These are phyloP conservation scores for Calcarisporium arbuscula DNA, from an alignment of 2,329 filamentous ascomycete species.

Conservation along the genomic window DNA sequence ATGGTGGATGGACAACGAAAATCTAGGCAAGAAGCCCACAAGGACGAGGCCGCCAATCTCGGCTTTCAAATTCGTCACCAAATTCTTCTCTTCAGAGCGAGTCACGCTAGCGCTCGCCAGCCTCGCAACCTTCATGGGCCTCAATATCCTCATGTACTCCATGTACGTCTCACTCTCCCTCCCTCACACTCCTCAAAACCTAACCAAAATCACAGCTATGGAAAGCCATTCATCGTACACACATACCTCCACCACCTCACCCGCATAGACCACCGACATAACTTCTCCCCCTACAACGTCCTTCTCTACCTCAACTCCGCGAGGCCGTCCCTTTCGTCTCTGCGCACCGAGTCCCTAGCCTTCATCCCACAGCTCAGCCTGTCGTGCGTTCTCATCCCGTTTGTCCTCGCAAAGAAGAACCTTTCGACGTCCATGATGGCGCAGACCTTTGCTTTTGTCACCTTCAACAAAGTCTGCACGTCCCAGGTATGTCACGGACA, in stretches of 20 bases:
- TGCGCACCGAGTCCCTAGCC: slow-evolving; percentile 68
- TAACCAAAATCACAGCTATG: slow-evolving; percentile 52
- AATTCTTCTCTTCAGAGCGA: slow-evolving; percentile 49
- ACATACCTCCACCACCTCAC: slow-evolving; percentile 91
- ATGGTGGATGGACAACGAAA: slow-evolving; percentile 68
- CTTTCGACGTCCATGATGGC: slow-evolving; percentile 81
- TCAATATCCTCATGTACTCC: slow-evolving; percentile 76
- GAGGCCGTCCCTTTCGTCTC: slow-evolving; percentile 30
- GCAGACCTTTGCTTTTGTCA: slow-evolving; percentile 94
- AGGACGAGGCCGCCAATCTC: slow-evolving; percentile 11
- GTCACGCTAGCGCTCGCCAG: slow-evolving; percentile 57
- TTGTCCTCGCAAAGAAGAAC: slow-evolving; percentile 73
- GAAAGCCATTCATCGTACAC: slow-evolving; percentile 73
- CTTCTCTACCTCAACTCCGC: slow-evolving; percentile 83
- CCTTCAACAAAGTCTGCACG: slow-evolving; percentile 98
- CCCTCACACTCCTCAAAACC: neutral
- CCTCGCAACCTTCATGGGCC: slow-evolving; percentile 61
- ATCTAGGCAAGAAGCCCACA: slow-evolving; percentile 21
- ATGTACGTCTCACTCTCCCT: slow-evolving; percentile 42
- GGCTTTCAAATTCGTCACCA: slow-evolving; percentile 15
- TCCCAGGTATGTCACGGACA: slow-evolving; percentile 63
- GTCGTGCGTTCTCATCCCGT: slow-evolving; percentile 67
- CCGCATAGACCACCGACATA: slow-evolving; percentile 92
- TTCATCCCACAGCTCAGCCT: slow-evolving; percentile 85
- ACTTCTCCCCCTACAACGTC: slow-evolving; percentile 95